A percentile compares a stretch with the other conserved stretches of the same genome.
phyloP scores from a whole-genome alignment of 495 filamentous ascomycete genomes.

The Cudoniella acicularis region DNA sequence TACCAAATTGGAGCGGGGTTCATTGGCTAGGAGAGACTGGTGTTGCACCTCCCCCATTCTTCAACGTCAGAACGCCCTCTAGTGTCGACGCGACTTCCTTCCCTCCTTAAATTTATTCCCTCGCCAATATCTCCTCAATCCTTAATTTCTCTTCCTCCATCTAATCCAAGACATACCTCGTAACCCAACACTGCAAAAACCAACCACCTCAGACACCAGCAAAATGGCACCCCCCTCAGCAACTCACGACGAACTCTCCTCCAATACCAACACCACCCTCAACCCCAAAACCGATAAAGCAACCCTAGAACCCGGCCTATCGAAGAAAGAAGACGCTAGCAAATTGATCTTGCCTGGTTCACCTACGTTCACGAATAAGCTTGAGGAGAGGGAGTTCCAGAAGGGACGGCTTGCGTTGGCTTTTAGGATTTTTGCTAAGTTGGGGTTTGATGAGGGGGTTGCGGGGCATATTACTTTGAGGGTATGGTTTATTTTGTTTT shows the following conservation, averaged over 20 bases:
- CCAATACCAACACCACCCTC: conserved; percentile 6
- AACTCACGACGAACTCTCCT: conserved; percentile 1
- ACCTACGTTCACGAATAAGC: conserved; percentile 56
- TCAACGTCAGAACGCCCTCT: too few relatives aligned
- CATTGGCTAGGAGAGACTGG: too few relatives aligned
- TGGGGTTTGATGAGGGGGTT: conserved; percentile 57
- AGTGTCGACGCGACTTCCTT: too few relatives aligned
- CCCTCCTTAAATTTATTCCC: too few relatives aligned
- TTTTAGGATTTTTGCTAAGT: conserved; percentile 67
- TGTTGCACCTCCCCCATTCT: too few relatives aligned
- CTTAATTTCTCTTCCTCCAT: too few relatives aligned
- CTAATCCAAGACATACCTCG: too few relatives aligned
- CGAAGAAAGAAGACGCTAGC: conserved; percentile 8
- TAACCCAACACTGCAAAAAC: background rate
- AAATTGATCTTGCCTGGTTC: conserved; percentile 20
- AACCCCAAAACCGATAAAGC: conserved; percentile 10
- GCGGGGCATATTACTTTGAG: conserved; percentile 60
- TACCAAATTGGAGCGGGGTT: too few relatives aligned
- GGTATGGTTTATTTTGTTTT: conserved; percentile 11
- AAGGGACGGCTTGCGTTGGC: conserved; percentile 64
- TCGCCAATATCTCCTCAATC: too few relatives aligned
- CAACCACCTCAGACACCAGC: background rate
- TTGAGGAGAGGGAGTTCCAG: conserved; percentile 59
- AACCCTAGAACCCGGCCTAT: conserved; percentile 16
- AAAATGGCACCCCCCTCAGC: conserved; percentile 24